A percentile compares a stretch with the other conserved stretches of the same genome.
Evolutionary conservation across 2,329 filamentous ascomycete genomes (phyloP).

Genomic region (Orbilia javanica): DNA sequence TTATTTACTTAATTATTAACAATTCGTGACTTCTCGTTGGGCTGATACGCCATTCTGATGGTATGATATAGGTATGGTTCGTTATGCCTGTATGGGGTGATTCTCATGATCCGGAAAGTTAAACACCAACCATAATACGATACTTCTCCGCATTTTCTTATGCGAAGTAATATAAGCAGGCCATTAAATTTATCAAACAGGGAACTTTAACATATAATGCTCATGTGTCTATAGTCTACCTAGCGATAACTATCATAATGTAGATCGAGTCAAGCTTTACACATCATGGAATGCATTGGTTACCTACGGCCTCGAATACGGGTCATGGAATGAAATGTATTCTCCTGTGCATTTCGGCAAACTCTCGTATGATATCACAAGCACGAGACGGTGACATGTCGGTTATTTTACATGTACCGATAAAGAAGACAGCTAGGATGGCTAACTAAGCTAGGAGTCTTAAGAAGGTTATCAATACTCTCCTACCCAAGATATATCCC

Average conservation of each 20-base stretch:
- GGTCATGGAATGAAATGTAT: too few relatives aligned
- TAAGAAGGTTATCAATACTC: neutral
- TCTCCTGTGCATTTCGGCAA: constrained; percentile 1
- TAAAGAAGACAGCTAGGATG: neutral
- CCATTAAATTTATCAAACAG: constrained; percentile 18
- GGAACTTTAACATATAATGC: constrained; percentile 28
- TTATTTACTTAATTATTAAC: neutral
- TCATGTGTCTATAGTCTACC: constrained; percentile 27
- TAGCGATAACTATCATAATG: neutral
- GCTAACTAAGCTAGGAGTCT: neutral
- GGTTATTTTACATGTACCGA: constrained; percentile 41
- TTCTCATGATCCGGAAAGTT: constrained; percentile 37
- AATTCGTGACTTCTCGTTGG: constrained; percentile 3
- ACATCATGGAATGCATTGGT: neutral
- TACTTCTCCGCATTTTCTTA: constrained; percentile 4
- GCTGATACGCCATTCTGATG: constrained; percentile 7
- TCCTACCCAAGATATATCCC: constrained; percentile 20
- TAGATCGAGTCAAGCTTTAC: neutral
- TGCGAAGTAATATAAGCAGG: constrained; percentile 31
- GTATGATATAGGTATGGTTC: neutral
- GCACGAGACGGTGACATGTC: constrained; percentile 59
- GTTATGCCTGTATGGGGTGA: constrained; percentile 28
- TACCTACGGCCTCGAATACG: neutral
- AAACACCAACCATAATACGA: neutral
- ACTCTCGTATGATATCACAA: constrained; percentile 53